Percentiles rank a stretch among this genome's conserved stretches.
phyloP scores from a whole-genome alignment of 495 filamentous ascomycete genomes.

The Rostrohypoxylon terebratum region DNA sequence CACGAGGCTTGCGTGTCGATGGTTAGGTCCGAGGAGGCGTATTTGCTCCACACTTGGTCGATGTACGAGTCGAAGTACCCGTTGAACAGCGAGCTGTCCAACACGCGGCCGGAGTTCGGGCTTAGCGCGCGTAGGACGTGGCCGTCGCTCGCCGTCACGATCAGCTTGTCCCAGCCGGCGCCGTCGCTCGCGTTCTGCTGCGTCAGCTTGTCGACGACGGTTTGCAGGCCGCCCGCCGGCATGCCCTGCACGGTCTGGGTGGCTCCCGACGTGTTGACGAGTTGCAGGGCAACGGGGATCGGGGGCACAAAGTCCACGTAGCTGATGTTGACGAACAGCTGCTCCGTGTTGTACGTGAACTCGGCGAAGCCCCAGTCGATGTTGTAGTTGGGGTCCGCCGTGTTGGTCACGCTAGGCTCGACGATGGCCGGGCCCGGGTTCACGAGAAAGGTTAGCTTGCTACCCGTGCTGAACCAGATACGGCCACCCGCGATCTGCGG shows the following conservation, averaged over 20 bases:
- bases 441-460: constrained; percentile 73
- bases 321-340: constrained; percentile 80
- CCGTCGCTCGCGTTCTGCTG: constrained; percentile 66
- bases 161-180: constrained; percentile 72
- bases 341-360: constrained; percentile 74
- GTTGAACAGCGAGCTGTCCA: constrained; percentile 65
- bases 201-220: constrained; percentile 63
- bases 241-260: constrained; percentile 70
- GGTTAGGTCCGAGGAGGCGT: constrained; percentile 60
- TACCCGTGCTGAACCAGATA: constrained; percentile 74
- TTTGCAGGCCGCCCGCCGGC: constrained; percentile 66
- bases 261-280: constrained; percentile 64
- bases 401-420: constrained; percentile 76
- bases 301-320: constrained; percentile 78
- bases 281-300: constrained; percentile 71
- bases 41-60: constrained; percentile 71
- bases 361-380: constrained; percentile 76
- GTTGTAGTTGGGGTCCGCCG: constrained; percentile 72
- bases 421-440: constrained; percentile 78
- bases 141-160: constrained; percentile 63
- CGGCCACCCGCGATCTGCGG: constrained; percentile 75
- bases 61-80: constrained; percentile 75
- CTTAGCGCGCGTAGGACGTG: constrained; percentile 70
- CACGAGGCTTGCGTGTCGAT: constrained; percentile 72
- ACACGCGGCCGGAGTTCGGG: constrained; percentile 71